Evolutionary conservation across 345 rosid genomes (phyloP), one percentile per base, ranked within the genome.

Genomic region (Xanthoceras sorbifolium): DNA sequence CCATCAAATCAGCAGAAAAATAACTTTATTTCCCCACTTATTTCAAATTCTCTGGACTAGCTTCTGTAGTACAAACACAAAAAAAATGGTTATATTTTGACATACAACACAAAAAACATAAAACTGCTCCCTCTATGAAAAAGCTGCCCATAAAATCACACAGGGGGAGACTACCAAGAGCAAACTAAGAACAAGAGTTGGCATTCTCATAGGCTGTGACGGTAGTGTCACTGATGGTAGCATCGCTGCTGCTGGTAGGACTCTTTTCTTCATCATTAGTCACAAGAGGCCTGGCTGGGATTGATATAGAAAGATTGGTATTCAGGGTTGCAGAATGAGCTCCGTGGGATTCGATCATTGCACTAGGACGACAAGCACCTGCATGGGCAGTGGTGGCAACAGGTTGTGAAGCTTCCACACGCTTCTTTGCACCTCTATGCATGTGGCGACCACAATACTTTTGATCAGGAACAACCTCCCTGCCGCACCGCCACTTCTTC

Each of bases 401-500:
- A 3, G 77, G 54, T 22, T 71, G 61, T 17, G 65, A 67, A 59
- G 60, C 74, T 48, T 68, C 77, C 2, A n/a, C 6, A 0, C 25
- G 82, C 66, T 74, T 81, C 65, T 86, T 89, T 36, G 83, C 85
- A 25, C 94, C 92, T 89, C 97, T 87, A 81, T 93, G 90, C 84
- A 90, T 78, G 64, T 93, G 97, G 68, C 75, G 84, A 6, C 40
- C 75, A 22, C 97, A 93, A 55, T 90, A 93, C 61, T 91, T 91
- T 80, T 93, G 87, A 67, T 77, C 77, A 22, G 89, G 73, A 65
- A 90, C 71, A 25, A 76, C 92, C 31, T 78, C 90, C 71, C 79
- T 84, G 31, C 87, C 80, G 82, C 97, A 87, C 67, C 91, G 85
- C 98, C 98, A 91, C 74, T 86, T 87, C 87, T 88, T 91, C 64